These are phyloP conservation scores for Leucaena leucocephala DNA, from an alignment of 306 rosid species.

Conservation along the genomic window DNA sequence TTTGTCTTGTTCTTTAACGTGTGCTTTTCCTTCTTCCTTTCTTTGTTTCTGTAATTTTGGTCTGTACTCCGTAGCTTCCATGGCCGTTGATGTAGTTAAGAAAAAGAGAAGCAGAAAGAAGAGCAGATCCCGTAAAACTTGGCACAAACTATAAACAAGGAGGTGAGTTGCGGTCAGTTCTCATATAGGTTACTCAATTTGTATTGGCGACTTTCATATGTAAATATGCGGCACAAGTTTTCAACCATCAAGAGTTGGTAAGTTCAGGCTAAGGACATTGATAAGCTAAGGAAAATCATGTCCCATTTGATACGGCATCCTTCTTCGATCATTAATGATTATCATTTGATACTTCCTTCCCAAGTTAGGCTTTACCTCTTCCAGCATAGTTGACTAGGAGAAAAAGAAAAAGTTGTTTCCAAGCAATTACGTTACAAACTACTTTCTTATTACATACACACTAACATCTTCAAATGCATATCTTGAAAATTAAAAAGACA, in stretches of 20 bases:
- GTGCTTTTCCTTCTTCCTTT: conserved; percentile 36
- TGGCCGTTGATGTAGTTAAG: conserved; percentile 7
- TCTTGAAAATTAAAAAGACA: not conserved
- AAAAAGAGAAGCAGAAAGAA: conserved; percentile 2
- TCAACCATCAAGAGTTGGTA: not conserved
- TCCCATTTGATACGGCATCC: not conserved
- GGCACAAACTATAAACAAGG: not conserved
- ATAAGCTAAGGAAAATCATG: not conserved
- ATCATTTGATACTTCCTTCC: too few species aligned
- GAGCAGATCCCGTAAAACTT: not conserved
- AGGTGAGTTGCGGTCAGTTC: not conserved
- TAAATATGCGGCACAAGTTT: not conserved
- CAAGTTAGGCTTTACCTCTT: too few species aligned
- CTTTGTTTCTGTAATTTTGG: conserved; percentile 17
- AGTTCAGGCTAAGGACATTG: too few species aligned
- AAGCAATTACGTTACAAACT: not conserved
- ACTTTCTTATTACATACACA: conserved; percentile 14
- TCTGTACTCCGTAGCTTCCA: not conserved
- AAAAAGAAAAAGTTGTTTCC: not conserved
- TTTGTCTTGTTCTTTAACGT: not conserved
- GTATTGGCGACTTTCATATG: not conserved
- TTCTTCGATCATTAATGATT: too few species aligned
- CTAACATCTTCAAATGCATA: not conserved
- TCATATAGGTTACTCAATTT: not conserved
- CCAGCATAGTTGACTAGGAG: not conserved